These are phyloP conservation scores for Hymenoscyphus fructigenus DNA, from an alignment of 2,329 filamentous ascomycete genomes.

Conservation along the genomic window DNA sequence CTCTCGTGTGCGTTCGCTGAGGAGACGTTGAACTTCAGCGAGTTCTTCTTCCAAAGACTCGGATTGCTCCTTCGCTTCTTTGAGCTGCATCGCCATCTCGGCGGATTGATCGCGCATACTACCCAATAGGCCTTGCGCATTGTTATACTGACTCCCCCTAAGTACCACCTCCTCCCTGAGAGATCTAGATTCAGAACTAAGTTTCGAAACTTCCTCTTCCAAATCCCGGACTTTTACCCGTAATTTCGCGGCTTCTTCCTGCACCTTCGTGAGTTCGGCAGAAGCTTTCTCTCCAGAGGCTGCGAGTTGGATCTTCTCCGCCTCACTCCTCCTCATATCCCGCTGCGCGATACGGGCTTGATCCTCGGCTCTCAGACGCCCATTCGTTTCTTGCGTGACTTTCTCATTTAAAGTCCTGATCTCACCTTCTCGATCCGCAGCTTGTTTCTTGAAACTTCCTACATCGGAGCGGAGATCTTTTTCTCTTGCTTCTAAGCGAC, in stretches of 20 bases:
- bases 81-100: constrained; percentile 87
- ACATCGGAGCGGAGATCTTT: constrained; percentile 78
- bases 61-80: constrained; percentile 77
- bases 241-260: constrained; percentile 71
- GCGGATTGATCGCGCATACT: constrained; percentile 92
- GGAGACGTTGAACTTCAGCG: constrained; percentile 79
- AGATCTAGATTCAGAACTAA: constrained; percentile 65
- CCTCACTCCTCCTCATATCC: constrained; percentile 75
- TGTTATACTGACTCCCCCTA: constrained; percentile 81
- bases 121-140: constrained; percentile 78
- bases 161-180: constrained; percentile 79
- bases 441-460: constrained; percentile 64
- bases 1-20: constrained; percentile 86
- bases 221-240: constrained; percentile 62
- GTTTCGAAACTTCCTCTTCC: constrained; percentile 69
- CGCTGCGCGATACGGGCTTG: constrained; percentile 70
- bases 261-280: constrained; percentile 67
- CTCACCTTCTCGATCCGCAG: constrained; percentile 74
- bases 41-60: constrained; percentile 92
- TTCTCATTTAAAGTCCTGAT: constrained; percentile 77
- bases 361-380: constrained; percentile 74
- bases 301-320: constrained; percentile 74
- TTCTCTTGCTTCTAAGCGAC: constrained; percentile 76
- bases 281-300: constrained; percentile 70
- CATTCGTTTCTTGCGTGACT: constrained; percentile 70